phyloP scores from a whole-genome alignment of 1,284 basidiomycete species.

The Sanghuangporus baumii region DNA sequence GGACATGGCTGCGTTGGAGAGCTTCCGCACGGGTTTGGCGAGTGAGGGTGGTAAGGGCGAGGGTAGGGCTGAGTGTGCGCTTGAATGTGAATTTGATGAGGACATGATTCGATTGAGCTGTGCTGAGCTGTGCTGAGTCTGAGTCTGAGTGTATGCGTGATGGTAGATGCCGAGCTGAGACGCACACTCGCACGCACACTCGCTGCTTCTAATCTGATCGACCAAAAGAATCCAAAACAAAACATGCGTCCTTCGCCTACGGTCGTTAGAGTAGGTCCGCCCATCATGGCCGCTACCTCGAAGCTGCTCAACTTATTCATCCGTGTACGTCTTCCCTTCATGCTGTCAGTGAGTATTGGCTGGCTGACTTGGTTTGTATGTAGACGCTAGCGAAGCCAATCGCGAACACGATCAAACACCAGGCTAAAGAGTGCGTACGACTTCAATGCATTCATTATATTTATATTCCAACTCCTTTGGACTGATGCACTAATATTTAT shows the following conservation, averaged over 20 bases:
- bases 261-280: not conserved
- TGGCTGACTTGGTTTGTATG: not conserved
- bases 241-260: not conserved
- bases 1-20: not conserved
- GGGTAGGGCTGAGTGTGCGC: not conserved
- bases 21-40: not conserved
- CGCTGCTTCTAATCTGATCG: too few relatives aligned
- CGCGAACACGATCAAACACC: slow-evolving; percentile 65
- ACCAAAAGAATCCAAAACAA: too few relatives aligned
- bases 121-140: too few relatives aligned
- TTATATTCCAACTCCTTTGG: not conserved
- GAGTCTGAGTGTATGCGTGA: too few relatives aligned
- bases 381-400: slow-evolving; percentile 74
- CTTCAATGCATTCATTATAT: not conserved
- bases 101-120: too few relatives aligned
- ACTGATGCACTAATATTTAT: too few relatives aligned
- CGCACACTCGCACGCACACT: too few relatives aligned
- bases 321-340: slow-evolving; percentile 41
- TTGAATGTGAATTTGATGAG: too few relatives aligned
- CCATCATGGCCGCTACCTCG: slow-evolving; percentile 50
- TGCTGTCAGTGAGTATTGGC: slow-evolving; percentile 4
- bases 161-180: too few relatives aligned
- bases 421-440: slow-evolving; percentile 62
- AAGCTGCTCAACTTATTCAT: slow-evolving; percentile 65
- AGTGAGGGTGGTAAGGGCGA: not conserved